Percentiles rank a stretch among this genome's conserved stretches.
These are phyloP conservation scores for Talaromyces atroroseus DNA, from an alignment of 2,329 filamentous ascomycete species.

Conservation along the genomic window DNA sequence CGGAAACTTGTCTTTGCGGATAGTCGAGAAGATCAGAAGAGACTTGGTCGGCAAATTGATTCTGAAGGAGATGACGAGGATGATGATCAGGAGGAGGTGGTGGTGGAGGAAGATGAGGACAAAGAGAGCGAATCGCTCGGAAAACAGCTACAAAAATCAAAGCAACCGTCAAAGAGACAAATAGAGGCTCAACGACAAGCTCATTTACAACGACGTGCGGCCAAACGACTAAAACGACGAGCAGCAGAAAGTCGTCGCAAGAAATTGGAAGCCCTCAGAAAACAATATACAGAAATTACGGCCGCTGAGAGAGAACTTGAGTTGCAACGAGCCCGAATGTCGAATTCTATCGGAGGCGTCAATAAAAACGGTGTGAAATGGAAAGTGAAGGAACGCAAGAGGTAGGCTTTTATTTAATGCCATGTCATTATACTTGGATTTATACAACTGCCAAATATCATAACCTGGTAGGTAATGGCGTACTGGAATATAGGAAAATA, in stretches of 20 bases:
- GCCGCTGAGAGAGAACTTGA: constrained; percentile 54
- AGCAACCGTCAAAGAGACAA: constrained; percentile 34
- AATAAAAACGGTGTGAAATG: constrained; percentile 62
- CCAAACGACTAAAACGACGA: constrained; percentile 45
- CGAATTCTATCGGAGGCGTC: constrained; percentile 53
- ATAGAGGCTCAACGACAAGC: constrained; percentile 39
- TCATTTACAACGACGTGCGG: constrained; percentile 32
- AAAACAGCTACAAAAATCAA: constrained; percentile 14
- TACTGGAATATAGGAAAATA: background rate
- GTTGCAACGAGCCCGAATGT: constrained; percentile 57
- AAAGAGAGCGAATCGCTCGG: constrained; percentile 18
- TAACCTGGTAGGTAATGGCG: background rate
- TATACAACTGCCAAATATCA: background rate
- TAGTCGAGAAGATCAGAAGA: constrained; percentile 30
- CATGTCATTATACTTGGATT: background rate
- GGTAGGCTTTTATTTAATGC: constrained; percentile 26
- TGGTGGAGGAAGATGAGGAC: constrained; percentile 21
- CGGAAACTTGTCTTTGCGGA: constrained; percentile 36
- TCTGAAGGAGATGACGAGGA: constrained; percentile 18
- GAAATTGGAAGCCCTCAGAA: constrained; percentile 49
- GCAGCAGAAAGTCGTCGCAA: constrained; percentile 44
- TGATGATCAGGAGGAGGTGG: constrained; percentile 7
- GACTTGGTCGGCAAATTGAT: constrained; percentile 17
- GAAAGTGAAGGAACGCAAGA: constrained; percentile 59
- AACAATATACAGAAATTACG: constrained; percentile 51